phyloP scores from a whole-genome alignment of 306 rosid genomes.

The Oemleria cerasiformis region DNA sequence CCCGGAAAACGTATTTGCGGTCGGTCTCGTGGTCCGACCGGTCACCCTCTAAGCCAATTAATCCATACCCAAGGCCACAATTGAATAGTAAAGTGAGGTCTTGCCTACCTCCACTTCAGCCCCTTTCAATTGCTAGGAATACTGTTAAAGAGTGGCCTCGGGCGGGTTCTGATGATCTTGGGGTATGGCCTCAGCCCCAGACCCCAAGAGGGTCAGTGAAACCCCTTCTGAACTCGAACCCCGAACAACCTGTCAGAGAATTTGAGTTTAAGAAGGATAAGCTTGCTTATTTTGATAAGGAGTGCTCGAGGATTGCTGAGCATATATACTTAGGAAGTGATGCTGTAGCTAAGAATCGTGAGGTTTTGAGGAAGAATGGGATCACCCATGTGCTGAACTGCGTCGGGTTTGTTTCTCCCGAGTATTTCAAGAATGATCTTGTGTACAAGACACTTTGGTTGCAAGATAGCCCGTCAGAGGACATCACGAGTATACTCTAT shows the following conservation, averaged over 20 bases:
- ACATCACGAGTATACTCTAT: slow-evolving; percentile 80
- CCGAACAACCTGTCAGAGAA: slow-evolving; percentile 46
- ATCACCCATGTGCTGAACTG: slow-evolving; percentile 91
- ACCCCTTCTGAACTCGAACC: slow-evolving; percentile 26
- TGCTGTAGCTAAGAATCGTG: slow-evolving; percentile 88
- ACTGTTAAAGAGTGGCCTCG: slow-evolving; percentile 72
- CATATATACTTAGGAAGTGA: slow-evolving; percentile 88
- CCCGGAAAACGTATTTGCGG: slow-evolving; percentile 48
- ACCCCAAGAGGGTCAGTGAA: slow-evolving; percentile 61
- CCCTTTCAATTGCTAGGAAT: slow-evolving; percentile 59
- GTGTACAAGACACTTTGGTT: slow-evolving; percentile 94
- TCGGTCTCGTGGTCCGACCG: slow-evolving; percentile 85
- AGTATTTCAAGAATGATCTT: slow-evolving; percentile 79
- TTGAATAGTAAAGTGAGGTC: slow-evolving; percentile 49
- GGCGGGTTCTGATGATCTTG: slow-evolving; percentile 94
- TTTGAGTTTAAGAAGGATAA: slow-evolving; percentile 74
- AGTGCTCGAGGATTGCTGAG: slow-evolving; percentile 83
- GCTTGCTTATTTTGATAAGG: slow-evolving; percentile 75
- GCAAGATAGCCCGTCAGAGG: slow-evolving; percentile 83
- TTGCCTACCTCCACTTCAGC: slow-evolving; percentile 74
- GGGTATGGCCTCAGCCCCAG: slow-evolving; percentile 70
- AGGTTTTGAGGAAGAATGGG: slow-evolving; percentile 60
- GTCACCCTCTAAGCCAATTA: slow-evolving; percentile 48
- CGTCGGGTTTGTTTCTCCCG: slow-evolving; percentile 92
- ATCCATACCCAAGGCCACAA: slow-evolving; percentile 38